Percentiles rank a stretch among this genome's conserved stretches.
These are phyloP conservation scores for Hanseniaspora hatyaiensis DNA, from an alignment of 805 yeast genomes.

Conservation along the genomic window DNA sequence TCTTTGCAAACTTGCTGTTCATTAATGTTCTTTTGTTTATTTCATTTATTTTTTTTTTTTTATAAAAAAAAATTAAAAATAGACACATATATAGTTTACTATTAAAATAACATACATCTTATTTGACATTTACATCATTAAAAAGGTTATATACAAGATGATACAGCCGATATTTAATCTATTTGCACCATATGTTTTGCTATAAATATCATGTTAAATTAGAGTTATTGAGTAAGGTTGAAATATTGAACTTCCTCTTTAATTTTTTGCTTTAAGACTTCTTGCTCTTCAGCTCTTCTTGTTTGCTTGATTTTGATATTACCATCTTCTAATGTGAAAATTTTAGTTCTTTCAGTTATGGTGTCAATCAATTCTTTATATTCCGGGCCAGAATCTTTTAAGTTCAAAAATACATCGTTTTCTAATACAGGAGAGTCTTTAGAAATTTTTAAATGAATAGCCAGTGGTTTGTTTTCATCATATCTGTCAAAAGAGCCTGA, in stretches of 20 bases:
- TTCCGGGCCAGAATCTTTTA: constrained; percentile 4
- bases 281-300: constrained; percentile 10
- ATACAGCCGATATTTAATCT: too few relatives aligned
- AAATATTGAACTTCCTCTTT: constrained; percentile 9
- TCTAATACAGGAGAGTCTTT: constrained; percentile 22
- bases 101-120: too few relatives aligned
- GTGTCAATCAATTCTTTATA: constrained; percentile 14
- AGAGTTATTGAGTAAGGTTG: background rate
- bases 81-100: too few relatives aligned
- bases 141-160: too few relatives aligned
- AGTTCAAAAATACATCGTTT: constrained; percentile 18
- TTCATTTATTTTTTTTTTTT: too few relatives aligned
- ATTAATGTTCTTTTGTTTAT: too few relatives aligned
- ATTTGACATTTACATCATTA: too few relatives aligned
- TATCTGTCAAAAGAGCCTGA: constrained; percentile 30
- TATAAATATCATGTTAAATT: too few relatives aligned
- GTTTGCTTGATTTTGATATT: constrained; percentile 14
- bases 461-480: constrained; percentile 64
- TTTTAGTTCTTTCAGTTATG: constrained; percentile 9
- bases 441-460: constrained; percentile 46
- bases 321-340: constrained; percentile 4
- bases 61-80: too few relatives aligned
- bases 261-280: background rate
- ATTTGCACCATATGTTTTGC: too few relatives aligned
- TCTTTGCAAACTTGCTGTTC: too few relatives aligned